Evolutionary conservation across 1,284 basidiomycete species (phyloP).

Genomic region (Meripilus lineatus): DNA sequence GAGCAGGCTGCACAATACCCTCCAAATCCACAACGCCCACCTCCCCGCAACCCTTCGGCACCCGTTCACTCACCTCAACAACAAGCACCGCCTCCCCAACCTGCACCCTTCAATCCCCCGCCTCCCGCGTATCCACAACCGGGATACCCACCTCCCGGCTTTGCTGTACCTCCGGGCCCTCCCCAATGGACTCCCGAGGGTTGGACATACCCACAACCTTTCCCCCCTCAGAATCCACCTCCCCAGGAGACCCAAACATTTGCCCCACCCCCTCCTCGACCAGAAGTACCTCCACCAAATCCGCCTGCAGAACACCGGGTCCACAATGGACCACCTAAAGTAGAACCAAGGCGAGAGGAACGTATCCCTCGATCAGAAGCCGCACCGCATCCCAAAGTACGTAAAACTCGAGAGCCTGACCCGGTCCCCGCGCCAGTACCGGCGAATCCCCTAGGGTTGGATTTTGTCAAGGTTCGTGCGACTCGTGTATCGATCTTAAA

Average conservation of each 20-base stretch:
- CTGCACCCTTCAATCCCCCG: slow-evolving; percentile 24
- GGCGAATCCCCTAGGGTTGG: slow-evolving; percentile 28
- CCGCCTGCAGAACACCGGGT: slow-evolving; percentile 17
- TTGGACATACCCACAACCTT: slow-evolving; percentile 25
- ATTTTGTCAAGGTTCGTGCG: slow-evolving; percentile 48
- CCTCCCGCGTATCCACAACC: slow-evolving; percentile 21
- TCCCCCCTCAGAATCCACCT: slow-evolving; percentile 20
- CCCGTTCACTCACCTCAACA: slow-evolving; percentile 22
- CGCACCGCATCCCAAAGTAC: slow-evolving; percentile 16
- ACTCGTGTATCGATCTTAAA: too few relatives aligned
- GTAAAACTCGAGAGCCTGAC: slow-evolving; percentile 21
- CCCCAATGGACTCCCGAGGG: slow-evolving; percentile 30
- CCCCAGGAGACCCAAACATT: slow-evolving; percentile 25
- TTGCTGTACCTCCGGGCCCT: slow-evolving; percentile 26
- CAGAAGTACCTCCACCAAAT: slow-evolving; percentile 19
- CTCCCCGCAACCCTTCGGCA: slow-evolving; percentile 36
- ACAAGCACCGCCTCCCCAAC: slow-evolving; percentile 17
- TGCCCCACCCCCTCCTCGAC: slow-evolving; percentile 28
- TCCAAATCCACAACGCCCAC: slow-evolving; percentile 30
- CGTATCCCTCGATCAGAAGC: slow-evolving; percentile 17
- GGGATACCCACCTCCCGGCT: slow-evolving; percentile 28
- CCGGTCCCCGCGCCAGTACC: slow-evolving; percentile 18
- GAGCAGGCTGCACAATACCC: slow-evolving; percentile 32
- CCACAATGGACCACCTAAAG: slow-evolving; percentile 22
- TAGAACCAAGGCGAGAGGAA: slow-evolving; percentile 26